A percentile compares a stretch with the other conserved stretches of the same genome.
phyloP scores from a whole-genome alignment of 148 eudicot genomes.

The Amaranthus cruentus region DNA sequence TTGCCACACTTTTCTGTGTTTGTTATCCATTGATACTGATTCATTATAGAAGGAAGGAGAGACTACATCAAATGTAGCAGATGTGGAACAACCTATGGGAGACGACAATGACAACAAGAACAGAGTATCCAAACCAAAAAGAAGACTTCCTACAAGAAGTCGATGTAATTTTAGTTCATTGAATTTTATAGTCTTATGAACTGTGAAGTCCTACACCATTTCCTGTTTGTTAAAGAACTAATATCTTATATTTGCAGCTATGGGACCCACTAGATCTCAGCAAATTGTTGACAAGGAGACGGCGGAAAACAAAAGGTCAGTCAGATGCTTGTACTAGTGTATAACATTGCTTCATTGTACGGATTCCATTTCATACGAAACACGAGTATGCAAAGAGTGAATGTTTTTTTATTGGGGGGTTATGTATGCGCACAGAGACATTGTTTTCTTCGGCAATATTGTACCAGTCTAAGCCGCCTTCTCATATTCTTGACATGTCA shows the following conservation, averaged over 20 bases:
- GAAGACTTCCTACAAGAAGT: conserved; percentile 21
- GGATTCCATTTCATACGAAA: neutral
- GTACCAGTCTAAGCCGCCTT: neutral
- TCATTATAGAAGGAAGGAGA: conserved; percentile 13
- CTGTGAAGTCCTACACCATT: neutral
- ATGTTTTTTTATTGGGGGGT: neutral
- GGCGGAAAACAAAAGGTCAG: conserved; percentile 66
- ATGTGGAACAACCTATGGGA: conserved; percentile 3
- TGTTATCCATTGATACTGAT: neutral
- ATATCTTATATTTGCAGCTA: conserved; percentile 15
- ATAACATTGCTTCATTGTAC: neutral
- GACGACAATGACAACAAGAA: conserved; percentile 8
- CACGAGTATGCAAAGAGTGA: neutral
- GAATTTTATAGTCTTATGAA: neutral
- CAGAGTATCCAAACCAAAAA: conserved; percentile 18
- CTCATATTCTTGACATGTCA: neutral
- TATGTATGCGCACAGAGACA: neutral
- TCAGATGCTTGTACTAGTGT: conserved; percentile 3
- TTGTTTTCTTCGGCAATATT: neutral
- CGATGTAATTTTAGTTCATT: conserved; percentile 16
- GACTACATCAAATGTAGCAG: conserved; percentile 2
- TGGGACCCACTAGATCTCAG: conserved; percentile 25
- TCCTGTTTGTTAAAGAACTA: neutral
- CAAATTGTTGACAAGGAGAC: conserved; percentile 37
- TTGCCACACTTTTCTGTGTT: neutral